Evolutionary conservation across 768 basidiomycete species (phyloP), one percentile per base, ranked within the genome.

Genomic region (Mycena maculata): DNA sequence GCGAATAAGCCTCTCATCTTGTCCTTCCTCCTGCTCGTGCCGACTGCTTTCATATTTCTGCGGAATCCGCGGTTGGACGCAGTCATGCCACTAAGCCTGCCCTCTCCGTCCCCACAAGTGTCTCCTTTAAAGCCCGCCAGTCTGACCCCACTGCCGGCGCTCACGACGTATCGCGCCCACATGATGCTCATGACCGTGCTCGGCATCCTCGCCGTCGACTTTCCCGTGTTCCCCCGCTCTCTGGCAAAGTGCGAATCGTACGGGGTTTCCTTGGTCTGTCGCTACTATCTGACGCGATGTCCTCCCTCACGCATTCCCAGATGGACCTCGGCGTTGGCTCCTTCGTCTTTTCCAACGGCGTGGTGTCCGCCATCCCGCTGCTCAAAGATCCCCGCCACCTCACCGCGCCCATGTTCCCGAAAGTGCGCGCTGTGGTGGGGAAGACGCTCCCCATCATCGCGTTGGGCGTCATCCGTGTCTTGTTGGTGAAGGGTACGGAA

Each of bases 311-410:
- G 8, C 27, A 60, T 69, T 42, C 20, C 33, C 67, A 99, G 97
- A 99, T 99, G 98, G 98, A 99, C 74, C 79, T 96, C 15, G 98
- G 98, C 13, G 97, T 98, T 2, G 98, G 98, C 15, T 95, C 96
- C 1, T 99, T 99, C 70, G 94, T 99, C 15, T 99, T 98, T 77
- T 96, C 97, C 0, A 93, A 96, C 75, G 98, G 98, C 23, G 77
- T 99, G 45, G 90, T 96, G 7, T 95, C 95, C n/a, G 91, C 94
- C 0, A 89, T 92, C 47, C 91, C 94, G 1, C 76, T 95, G 28
- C 79, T 96, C 31, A 92, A 88, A 71, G 82, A 91, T 56, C 87
- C 89, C 1, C 69, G 74, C 1, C 81, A 89, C 71, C 77, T 93
- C 47, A 82, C 77, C 20, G 76, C 81, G 0, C 84, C 89, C 0